These are phyloP conservation scores for Ocimum tenuiflorum DNA, from an alignment of 257 asterid genomes.

Conservation along the genomic window DNA sequence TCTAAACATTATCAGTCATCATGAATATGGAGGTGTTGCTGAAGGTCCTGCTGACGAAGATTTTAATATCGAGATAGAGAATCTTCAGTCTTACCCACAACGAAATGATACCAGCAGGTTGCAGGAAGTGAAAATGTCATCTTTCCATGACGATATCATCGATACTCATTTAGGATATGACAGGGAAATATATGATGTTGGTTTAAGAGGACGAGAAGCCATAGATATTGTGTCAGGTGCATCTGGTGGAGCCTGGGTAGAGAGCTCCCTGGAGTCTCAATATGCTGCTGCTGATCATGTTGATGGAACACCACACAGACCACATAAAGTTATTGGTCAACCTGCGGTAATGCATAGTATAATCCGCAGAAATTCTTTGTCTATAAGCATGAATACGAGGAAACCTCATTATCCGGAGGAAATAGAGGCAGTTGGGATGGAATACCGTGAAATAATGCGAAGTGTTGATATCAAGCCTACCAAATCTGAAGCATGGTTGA, in stretches of 20 bases:
- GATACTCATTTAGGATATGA: conserved; percentile 40
- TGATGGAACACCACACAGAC: conserved; percentile 32
- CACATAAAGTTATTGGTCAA: conserved; percentile 29
- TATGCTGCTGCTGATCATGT: conserved; percentile 25
- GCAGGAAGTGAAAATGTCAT: conserved; percentile 28
- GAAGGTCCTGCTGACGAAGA: conserved; percentile 36
- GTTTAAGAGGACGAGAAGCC: conserved; percentile 26
- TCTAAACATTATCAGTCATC: conserved; percentile 30
- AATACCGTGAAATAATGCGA: conserved; percentile 21
- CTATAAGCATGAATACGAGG: conserved; percentile 35
- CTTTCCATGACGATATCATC: conserved; percentile 34
- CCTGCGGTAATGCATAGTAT: conserved; percentile 27
- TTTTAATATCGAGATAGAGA: conserved; percentile 32
- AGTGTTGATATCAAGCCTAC: conserved; percentile 31
- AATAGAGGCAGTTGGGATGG: conserved; percentile 29
- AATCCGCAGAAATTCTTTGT: conserved; percentile 29
- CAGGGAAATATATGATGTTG: conserved; percentile 35
- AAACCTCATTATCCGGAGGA: conserved; percentile 46
- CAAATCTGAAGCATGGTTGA: conserved; percentile 31
- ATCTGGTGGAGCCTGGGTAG: conserved; percentile 36
- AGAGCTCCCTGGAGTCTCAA: conserved; percentile 26
- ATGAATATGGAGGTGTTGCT: conserved; percentile 35
- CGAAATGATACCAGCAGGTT: conserved; percentile 28
- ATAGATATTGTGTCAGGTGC: conserved; percentile 27
- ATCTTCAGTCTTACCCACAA: conserved; percentile 23